A percentile compares a stretch with the other conserved stretches of the same genome.
These are phyloP conservation scores for Zymoseptoria ardabiliae DNA, from an alignment of 2,329 filamentous ascomycete genomes.

Conservation along the genomic window DNA sequence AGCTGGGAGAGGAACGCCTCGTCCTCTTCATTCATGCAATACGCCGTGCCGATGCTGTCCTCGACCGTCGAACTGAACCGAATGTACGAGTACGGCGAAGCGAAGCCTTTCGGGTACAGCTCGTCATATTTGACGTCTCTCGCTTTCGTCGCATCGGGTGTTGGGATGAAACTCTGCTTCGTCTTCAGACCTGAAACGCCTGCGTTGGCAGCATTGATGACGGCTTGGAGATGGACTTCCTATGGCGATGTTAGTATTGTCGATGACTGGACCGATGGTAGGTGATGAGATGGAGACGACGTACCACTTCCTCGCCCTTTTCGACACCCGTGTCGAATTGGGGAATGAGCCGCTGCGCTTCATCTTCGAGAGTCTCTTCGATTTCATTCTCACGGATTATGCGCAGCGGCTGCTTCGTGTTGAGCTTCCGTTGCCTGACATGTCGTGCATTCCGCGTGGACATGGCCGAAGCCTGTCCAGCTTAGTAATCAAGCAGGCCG, in stretches of 20 bases:
- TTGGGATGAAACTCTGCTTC: conserved; percentile 57
- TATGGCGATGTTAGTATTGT: conserved; percentile 36
- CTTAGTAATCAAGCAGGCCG: neutral
- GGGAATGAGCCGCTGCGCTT: conserved; percentile 69
- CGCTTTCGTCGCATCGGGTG: conserved; percentile 53
- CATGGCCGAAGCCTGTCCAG: conserved; percentile 9
- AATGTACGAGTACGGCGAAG: conserved; percentile 86
- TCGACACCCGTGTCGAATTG: conserved; percentile 95
- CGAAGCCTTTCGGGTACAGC: conserved; percentile 72
- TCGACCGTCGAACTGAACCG: conserved; percentile 97
- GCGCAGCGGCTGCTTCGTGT: conserved; percentile 77
- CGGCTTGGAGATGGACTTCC: conserved; percentile 94
- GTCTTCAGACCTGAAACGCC: conserved; percentile 52
- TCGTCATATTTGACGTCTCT: conserved; percentile 75
- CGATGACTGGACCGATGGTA: conserved; percentile 5
- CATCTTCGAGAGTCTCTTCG: conserved; percentile 74
- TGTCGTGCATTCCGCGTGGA: conserved; percentile 33
- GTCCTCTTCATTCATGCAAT: conserved; percentile 93
- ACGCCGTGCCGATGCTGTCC: conserved; percentile 81
- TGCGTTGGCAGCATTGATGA: conserved; percentile 56
- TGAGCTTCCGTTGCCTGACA: conserved; percentile 81
- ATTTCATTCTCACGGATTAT: conserved; percentile 87
- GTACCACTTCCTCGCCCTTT: conserved; percentile 92
- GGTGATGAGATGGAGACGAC: conserved; percentile 36
- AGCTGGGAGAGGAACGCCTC: conserved; percentile 74